Conservation (phyloP, 2,329 filamentous ascomycete species). For the Aspergillus tubingensis region DNA sequence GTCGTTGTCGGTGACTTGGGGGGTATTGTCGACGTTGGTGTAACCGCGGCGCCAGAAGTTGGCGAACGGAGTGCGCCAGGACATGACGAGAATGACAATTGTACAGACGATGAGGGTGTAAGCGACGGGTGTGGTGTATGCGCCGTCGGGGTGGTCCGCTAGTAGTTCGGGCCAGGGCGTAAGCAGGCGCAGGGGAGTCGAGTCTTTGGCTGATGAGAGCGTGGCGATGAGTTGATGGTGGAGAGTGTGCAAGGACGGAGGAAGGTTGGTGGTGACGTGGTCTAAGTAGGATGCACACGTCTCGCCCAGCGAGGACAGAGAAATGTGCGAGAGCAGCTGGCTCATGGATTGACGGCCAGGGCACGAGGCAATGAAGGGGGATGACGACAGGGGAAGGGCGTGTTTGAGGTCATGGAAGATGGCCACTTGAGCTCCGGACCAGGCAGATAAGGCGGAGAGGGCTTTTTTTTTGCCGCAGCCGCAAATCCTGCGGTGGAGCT, state of each 20-base stretch:
- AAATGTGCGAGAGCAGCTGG: constrained; percentile 39
- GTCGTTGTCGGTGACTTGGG: constrained; percentile 41
- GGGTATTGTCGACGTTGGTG: constrained; percentile 28
- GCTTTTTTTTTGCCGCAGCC: constrained; percentile 12
- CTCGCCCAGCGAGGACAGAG: constrained; percentile 44
- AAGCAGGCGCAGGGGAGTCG: constrained; percentile 26
- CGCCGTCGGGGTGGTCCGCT: constrained; percentile 10
- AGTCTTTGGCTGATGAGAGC: constrained; percentile 24
- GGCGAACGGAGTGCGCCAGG: constrained; percentile 36
- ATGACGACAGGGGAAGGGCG: constrained; percentile 3
- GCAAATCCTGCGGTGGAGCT: background rate
- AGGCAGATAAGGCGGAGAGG: constrained; percentile 19
- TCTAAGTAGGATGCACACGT: constrained; percentile 43
- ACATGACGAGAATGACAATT: constrained; percentile 36
- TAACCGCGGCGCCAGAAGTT: constrained; percentile 36
- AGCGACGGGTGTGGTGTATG: constrained; percentile 22
- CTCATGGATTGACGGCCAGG: constrained; percentile 37
- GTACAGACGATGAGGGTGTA: constrained; percentile 32
- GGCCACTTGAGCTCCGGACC: constrained; percentile 11
- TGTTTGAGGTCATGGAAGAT: constrained; percentile 22
- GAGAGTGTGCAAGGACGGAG: constrained; percentile 34
- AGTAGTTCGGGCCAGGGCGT: constrained; percentile 23
- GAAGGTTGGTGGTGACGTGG: constrained; percentile 35
- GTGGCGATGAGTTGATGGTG: constrained; percentile 26
- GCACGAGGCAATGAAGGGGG: background rate